phyloP scores from a whole-genome alignment of 129 eudicot genomes.

The sunflower (Helianthus annuus) region DNA sequence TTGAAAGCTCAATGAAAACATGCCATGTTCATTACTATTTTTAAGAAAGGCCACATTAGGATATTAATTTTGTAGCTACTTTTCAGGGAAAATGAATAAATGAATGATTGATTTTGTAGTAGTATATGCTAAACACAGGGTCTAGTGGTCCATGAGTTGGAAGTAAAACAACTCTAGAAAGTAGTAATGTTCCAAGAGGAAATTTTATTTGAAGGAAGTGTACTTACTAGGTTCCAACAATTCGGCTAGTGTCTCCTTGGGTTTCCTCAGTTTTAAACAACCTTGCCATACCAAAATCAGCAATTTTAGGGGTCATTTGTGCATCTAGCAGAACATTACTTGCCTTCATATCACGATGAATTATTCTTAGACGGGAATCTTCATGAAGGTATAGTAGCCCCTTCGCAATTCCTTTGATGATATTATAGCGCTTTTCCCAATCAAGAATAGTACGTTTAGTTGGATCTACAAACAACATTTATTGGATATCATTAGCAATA shows the following conservation, averaged over 20 bases:
- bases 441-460: neutral
- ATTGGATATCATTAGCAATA: neutral
- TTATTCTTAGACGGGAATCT: neutral
- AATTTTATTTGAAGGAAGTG: neutral
- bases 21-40: neutral
- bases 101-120: neutral
- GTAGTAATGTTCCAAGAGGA: neutral
- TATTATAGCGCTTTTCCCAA: conserved; percentile 7
- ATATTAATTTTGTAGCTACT: neutral
- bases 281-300: no score
- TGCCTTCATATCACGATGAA: no score
- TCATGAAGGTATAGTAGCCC: conserved; percentile 7
- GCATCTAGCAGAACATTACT: no score
- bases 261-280: no score
- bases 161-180: neutral
- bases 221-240: no score
- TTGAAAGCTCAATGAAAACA: no score
- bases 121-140: neutral
- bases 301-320: no score
- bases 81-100: neutral
- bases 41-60: neutral
- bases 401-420: conserved; percentile 5
- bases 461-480: neutral
- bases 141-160: neutral
- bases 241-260: no score